Evolutionary conservation across 139 green algal genomes (phyloP).

Genomic region (Picochlorum costavermella): DNA sequence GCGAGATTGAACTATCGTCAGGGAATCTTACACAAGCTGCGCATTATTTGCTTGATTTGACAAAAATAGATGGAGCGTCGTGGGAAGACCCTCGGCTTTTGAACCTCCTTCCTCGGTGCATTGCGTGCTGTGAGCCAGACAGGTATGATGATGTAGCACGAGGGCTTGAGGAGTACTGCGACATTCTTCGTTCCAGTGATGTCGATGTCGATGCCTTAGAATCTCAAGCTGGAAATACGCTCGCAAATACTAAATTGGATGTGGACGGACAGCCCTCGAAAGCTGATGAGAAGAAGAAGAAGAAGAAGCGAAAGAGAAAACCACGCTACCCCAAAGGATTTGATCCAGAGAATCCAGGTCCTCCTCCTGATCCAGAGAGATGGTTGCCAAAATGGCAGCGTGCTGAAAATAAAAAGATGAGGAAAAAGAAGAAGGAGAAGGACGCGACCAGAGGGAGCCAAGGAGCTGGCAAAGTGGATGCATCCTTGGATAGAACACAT

Average conservation of each 20-base stretch:
- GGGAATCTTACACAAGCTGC: constrained; percentile 12
- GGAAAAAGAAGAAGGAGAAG: constrained; percentile 42
- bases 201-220: no score
- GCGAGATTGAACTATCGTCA: constrained; percentile 27
- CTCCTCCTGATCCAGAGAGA: constrained; percentile 81
- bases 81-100: constrained; percentile 5
- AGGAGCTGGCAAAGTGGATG: constrained; percentile 49
- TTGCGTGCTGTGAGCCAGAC: constrained; percentile 18
- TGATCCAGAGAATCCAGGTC: constrained; percentile 71
- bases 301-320: constrained; percentile 62
- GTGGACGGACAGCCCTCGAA: neutral
- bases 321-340: constrained; percentile 71
- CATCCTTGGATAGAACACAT: constrained; percentile 32
- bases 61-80: neutral
- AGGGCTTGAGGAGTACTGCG: constrained; percentile 1
- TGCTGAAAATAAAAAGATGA: constrained; percentile 62
- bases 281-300: constrained; percentile 3
- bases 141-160: constrained; percentile 8
- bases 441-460: constrained; percentile 66
- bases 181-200: no score
- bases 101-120: constrained; percentile 20
- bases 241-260: no score
- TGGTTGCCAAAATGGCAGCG: constrained; percentile 94
- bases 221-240: no score
- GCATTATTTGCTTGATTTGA: constrained; percentile 20